Base-by-base conservation (phyloP, 2,329 filamentous ascomycete genomes). In the Trichoderma polysporum region DNA sequence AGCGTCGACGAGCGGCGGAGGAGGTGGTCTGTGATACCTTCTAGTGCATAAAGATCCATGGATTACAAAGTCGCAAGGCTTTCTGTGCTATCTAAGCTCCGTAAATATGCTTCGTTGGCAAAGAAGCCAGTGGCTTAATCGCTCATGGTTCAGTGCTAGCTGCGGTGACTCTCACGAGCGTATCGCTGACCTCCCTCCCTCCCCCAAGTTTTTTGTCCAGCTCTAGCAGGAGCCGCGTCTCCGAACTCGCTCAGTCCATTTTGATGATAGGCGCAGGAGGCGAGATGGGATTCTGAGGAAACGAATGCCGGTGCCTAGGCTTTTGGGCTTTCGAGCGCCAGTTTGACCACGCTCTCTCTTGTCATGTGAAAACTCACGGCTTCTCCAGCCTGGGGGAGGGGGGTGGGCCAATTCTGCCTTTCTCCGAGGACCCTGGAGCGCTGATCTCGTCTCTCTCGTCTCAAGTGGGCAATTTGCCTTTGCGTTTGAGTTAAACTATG, bases 61-160 rank as follows among this genome's bases (percentile, higher is more conserved):
- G n/a, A 54, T 63, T 54, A 41, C 45, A 41, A 54, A 54, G 35
- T 63, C 52, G 47, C 50, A 33, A 53, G 60, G 25, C 60, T 25
- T 50, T 50, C 25, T 22, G 13, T 25, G 47, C 25, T 17, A 13
- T 61, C 35, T 25, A 35, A n/a, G n/a, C 52, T 22, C 19, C 52
- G 52, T 37, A 37, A n/a, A 35, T 60, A 49, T 49, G 19, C 7
- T 33, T 33, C 10, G 45, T 15, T 49, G 29, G 50, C 50, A 33
- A 31, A n/a, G 7, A 19, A 39, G 19, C 31, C 22, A 41, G 33
- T 41, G n/a, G n/a, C 25, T 25, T 53, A 52, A 53, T 63, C 49
- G 60, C 60, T 54, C 52, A 54, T 27, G n/a, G 9, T 8, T 7
- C 37, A 15, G 2, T 52, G 58, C 45, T 39, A 12, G 22, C 15